Evolutionary conservation across 331 rosid genomes (phyloP), one percentile per base, ranked within the genome.

Genomic region (Quercus lobata): DNA sequence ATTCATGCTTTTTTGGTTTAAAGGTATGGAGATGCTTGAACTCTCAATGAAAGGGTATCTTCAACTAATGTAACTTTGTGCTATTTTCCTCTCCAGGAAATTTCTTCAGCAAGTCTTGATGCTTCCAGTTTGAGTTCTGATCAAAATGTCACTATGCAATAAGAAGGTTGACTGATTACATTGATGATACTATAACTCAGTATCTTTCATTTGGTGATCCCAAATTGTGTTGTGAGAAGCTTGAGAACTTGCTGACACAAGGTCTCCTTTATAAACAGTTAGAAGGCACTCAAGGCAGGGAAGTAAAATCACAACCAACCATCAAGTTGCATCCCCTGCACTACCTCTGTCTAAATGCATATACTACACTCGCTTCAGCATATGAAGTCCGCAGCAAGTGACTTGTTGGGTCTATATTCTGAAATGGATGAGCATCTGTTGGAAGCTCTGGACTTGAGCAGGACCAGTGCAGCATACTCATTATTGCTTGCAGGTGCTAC

Each of bases 401-500:
- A 88, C 79, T 72, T 84, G 44, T 74, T 77, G 58, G 80, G 85
- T 25, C 25, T 56, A 19, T 65, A 30, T 85, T 75, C 86, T 37
- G 79, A 78, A 77, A 54, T 1, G 21, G 76, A 79, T 65, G 75
- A 27, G 68, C 75, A 81, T 66, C 83, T 21, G 57, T 25, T 52
- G 1, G 53, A 83, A 44, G 83, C 94, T 77, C 88, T 88, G 30
- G 56, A 79, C 69, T 74, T 84, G 88, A 84, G 86, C 84, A 88
- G 89, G 85, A 88, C 56, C 34, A 74, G 94, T 74, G 83, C 91
- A 32, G 97, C 97, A 17, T 90, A 90, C 78, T 89, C 90, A 58
- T 81, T 94, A 81, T 72, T 92, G 78, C 92, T 92, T 55, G 97
- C 97, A 9, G 86, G 89, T 71, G 90, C 92, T 41, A 78, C 91